Conservation (phyloP, 495 filamentous ascomycete species). For the Xylaria cubensis region DNA sequence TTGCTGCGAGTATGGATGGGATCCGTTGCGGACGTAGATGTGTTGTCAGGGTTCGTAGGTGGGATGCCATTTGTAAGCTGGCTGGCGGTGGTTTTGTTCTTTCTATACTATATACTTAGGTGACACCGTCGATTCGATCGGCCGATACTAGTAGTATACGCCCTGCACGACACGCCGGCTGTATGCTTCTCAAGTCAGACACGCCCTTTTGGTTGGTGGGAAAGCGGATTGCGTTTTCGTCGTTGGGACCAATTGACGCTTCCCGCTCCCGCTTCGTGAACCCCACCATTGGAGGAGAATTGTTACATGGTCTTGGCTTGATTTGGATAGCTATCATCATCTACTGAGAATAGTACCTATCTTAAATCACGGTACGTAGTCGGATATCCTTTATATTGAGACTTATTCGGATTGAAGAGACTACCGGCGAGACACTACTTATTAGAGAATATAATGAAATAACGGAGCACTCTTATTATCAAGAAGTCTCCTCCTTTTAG, state of each 20-base stretch:
- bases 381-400: too few relatives aligned
- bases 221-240: not conserved
- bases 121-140: not conserved
- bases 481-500: not conserved
- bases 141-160: not conserved
- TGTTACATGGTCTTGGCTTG: conserved; percentile 6
- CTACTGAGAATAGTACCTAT: too few relatives aligned
- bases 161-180: not conserved
- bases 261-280: not conserved
- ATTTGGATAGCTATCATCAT: not conserved
- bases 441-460: not conserved
- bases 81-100: not conserved
- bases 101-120: not conserved
- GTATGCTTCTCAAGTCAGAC: not conserved
- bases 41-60: conserved; percentile 10
- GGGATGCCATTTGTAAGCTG: conserved; percentile 12
- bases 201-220: conserved; percentile 16
- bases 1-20: conserved; percentile 15
- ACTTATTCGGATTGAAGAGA: too few relatives aligned
- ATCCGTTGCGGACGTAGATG: not conserved
- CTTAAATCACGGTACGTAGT: too few relatives aligned
- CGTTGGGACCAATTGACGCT: not conserved
- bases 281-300: conserved; percentile 16
- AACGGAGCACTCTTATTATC: not conserved
- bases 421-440: too few relatives aligned